Evolutionary conservation across 306 rosid genomes (phyloP), one percentile per base, ranked within the genome.

Genomic region (Hylodesmum podocarpum): DNA sequence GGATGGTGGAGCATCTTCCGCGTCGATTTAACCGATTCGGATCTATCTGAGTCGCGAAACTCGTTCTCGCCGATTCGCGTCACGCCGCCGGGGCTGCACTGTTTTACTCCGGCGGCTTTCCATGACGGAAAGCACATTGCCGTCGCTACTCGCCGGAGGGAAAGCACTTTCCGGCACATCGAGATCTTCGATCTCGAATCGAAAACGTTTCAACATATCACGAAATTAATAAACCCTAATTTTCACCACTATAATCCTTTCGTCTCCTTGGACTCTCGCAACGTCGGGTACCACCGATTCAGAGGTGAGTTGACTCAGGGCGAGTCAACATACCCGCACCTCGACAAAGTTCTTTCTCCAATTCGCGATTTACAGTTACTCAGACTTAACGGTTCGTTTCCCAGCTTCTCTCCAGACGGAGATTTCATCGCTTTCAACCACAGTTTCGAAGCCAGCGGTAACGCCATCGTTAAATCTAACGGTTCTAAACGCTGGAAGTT

Each of bases 1-100:
- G 96, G 95, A 1, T 94, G 98, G 95, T 90, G 93, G 98, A 89
- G 96, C 91, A 85, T 94, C 40, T 94, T 80, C 40, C 85, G 84
- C 19, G 81, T 82, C 0, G 90, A 88, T 6, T 72, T 88, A 18
- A 47, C 73, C 0, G 86, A 71, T 47, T 24, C 75, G 0, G 76
- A 80, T 0, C 34, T 39, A 6, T 34, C 75, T 0, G 68, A 21
- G 0, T 50, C 67, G 4, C 78, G 83, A 24, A 16, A 46, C 2
- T 9, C 65, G 4, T 83, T 10, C 33, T 53, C 65, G 12, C 12
- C 91, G 0, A 46, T 75, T 44, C 90, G 94, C 14, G 81, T 94
- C 46, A 91, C 97, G 2, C 98, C 97, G 2, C 63, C 97, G 0
- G 91, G 90, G 0, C 24, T 91, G 28, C 97, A 91, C 79, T 91